These are phyloP conservation scores for Triangularia verruculosa DNA, from an alignment of 2,329 filamentous ascomycete species.

Conservation along the genomic window DNA sequence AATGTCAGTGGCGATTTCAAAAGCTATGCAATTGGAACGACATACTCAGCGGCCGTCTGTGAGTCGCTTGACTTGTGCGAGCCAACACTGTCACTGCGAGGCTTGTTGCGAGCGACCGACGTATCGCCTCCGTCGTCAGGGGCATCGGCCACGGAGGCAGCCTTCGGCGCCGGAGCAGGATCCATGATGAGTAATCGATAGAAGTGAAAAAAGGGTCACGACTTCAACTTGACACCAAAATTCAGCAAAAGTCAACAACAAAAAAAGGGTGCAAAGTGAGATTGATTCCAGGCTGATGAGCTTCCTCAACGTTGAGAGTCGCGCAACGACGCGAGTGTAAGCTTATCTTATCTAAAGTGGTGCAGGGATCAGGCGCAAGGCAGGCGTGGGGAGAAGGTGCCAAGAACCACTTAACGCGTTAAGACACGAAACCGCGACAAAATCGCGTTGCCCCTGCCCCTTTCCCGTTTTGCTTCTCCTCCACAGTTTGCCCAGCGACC, in stretches of 20 bases:
- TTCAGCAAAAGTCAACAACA: not conserved
- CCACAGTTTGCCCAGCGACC: constrained; percentile 10
- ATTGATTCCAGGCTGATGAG: not conserved
- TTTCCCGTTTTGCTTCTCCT: constrained; percentile 17
- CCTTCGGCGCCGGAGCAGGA: constrained; percentile 32
- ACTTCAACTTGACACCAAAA: not conserved
- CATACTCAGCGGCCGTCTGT: constrained; percentile 70
- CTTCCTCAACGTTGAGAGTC: not conserved
- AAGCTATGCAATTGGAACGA: not conserved
- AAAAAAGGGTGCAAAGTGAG: not conserved
- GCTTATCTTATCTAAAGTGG: constrained; percentile 14
- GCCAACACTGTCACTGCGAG: constrained; percentile 54
- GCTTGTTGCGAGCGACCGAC: constrained; percentile 38
- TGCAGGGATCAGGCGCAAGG: not conserved
- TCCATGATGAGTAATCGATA: constrained; percentile 33
- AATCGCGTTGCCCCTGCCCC: constrained; percentile 26
- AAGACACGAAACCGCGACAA: constrained; percentile 21
- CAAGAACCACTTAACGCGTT: constrained; percentile 31
- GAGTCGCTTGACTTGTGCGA: constrained; percentile 63
- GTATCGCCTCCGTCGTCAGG: constrained; percentile 20
- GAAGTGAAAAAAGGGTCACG: not conserved
- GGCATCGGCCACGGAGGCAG: constrained; percentile 22
- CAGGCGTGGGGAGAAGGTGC: not conserved
- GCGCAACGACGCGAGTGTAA: not conserved
- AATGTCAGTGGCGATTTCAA: not conserved